Evolutionary conservation across 805 yeast species (phyloP).

Genomic region (Metschnikowia proteae): DNA sequence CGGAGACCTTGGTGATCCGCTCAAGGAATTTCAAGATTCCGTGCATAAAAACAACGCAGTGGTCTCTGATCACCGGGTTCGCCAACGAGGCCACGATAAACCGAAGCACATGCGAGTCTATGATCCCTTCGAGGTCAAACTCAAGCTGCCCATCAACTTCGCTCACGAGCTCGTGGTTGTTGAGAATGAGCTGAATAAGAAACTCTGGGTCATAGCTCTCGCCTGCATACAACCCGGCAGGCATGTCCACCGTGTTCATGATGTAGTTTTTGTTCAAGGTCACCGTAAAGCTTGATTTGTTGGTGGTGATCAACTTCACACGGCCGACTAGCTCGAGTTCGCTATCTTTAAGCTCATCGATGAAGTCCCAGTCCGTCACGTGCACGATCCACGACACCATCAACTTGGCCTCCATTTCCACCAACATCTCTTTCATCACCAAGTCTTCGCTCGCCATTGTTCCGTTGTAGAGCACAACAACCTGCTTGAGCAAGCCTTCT

Average conservation of each 20-base stretch:
- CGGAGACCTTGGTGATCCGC: slow-evolving; percentile 8
- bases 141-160: slow-evolving; percentile 21
- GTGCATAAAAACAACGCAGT: slow-evolving; percentile 43
- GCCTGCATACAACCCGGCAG: slow-evolving; percentile 20
- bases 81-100: slow-evolving; percentile 47
- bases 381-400: slow-evolving; percentile 61
- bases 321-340: slow-evolving; percentile 48
- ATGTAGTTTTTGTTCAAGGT: slow-evolving; percentile 49
- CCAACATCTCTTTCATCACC: slow-evolving; percentile 53
- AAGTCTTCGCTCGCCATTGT: slow-evolving; percentile 58
- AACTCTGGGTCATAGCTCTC: slow-evolving; percentile 68
- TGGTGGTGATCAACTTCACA: slow-evolving; percentile 44
- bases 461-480: slow-evolving; percentile 58
- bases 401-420: slow-evolving; percentile 51
- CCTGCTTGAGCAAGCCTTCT: slow-evolving; percentile 41
- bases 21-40: slow-evolving; percentile 33
- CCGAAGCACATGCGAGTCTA: slow-evolving; percentile 55
- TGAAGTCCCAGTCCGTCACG: slow-evolving; percentile 65
- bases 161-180: slow-evolving; percentile 60
- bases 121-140: slow-evolving; percentile 52
- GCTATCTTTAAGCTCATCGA: slow-evolving; percentile 35
- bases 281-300: slow-evolving; percentile 45
- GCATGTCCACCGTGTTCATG: slow-evolving; percentile 40
- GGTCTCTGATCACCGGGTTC: slow-evolving; percentile 25
- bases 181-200: slow-evolving; percentile 54